Evolutionary conservation across 2,329 filamentous ascomycete species (phyloP).

Genomic region (Tolypocladium capitatum): DNA sequence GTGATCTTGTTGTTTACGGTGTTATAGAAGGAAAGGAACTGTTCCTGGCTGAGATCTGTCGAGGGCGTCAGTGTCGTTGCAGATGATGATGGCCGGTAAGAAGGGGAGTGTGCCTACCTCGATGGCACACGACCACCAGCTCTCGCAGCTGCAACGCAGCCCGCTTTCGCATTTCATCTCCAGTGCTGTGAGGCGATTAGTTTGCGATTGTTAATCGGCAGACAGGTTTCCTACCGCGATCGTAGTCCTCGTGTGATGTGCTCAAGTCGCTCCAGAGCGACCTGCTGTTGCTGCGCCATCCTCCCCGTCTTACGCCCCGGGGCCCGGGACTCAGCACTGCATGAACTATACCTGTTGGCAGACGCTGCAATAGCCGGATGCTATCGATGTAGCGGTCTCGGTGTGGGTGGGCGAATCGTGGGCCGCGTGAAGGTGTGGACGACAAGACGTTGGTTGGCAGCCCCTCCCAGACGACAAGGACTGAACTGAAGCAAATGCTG

Average conservation of each 20-base stretch:
- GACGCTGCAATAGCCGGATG: conserved; percentile 2
- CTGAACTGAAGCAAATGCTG: background rate
- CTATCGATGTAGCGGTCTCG: conserved; percentile 1
- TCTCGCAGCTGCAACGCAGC: conserved; percentile 41
- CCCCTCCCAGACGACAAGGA: background rate
- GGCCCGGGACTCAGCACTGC: conserved; percentile 11
- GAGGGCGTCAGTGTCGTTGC: conserved; percentile 6
- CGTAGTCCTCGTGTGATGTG: conserved; percentile 40
- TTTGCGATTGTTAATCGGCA: background rate
- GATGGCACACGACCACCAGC: conserved; percentile 39
- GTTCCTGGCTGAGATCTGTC: conserved; percentile 63
- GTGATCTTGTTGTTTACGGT: conserved; percentile 44
- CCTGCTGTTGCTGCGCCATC: conserved; percentile 34
- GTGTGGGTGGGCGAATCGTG: conserved; percentile 2
- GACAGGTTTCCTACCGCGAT: conserved; percentile 30
- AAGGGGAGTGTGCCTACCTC: conserved; percentile 27
- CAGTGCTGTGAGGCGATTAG: conserved; percentile 14
- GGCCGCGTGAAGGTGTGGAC: background rate
- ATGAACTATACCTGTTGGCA: conserved; percentile 12
- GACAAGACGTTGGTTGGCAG: background rate
- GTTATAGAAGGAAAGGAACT: conserved; percentile 52
- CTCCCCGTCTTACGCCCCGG: conserved; percentile 13
- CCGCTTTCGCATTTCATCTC: conserved; percentile 38
- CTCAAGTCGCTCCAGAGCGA: conserved; percentile 43
- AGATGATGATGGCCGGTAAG: background rate